Percentiles rank a stretch among this genome's conserved stretches.
Conservation (phyloP, 2,329 filamentous ascomycete genomes). For the Fusarium pseudoanthophilum region DNA sequence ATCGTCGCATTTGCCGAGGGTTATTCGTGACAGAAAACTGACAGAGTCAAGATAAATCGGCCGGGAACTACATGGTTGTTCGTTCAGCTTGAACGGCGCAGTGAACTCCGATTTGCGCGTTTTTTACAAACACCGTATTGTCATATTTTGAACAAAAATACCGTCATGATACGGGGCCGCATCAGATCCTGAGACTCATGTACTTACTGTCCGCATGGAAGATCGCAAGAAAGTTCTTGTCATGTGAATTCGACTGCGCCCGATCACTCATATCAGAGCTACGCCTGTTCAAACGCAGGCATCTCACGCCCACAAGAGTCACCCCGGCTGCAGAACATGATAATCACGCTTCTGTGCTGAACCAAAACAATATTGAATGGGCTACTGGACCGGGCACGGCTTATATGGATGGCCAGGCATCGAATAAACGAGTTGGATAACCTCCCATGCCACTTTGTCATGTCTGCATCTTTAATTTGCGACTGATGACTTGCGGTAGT, state of each 20-base stretch:
- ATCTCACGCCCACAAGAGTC: slow-evolving; percentile 9
- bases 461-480: slow-evolving; percentile 6
- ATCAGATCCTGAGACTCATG: slow-evolving; percentile 18
- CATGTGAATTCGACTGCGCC: slow-evolving; percentile 5
- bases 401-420: neutral
- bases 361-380: neutral
- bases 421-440: slow-evolving; percentile 11
- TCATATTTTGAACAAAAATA: slow-evolving; percentile 1
- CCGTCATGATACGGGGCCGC: neutral
- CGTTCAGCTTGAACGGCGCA: neutral
- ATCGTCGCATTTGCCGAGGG: slow-evolving; percentile 2
- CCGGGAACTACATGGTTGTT: neutral
- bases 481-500: slow-evolving; percentile 1
- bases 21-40: slow-evolving; percentile 5
- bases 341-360: slow-evolving; percentile 1
- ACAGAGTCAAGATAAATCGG: slow-evolving; percentile 3
- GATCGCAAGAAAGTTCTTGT: slow-evolving; percentile 35
- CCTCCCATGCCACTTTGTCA: slow-evolving; percentile 7
- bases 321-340: neutral
- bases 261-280: neutral
- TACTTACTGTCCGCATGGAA: slow-evolving; percentile 7
- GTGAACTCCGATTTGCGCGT: neutral
- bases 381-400: neutral
- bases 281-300: neutral
- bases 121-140: neutral